Base-by-base conservation (phyloP, 306 rosid genomes). In the Sechiopsis laciniata region DNA sequence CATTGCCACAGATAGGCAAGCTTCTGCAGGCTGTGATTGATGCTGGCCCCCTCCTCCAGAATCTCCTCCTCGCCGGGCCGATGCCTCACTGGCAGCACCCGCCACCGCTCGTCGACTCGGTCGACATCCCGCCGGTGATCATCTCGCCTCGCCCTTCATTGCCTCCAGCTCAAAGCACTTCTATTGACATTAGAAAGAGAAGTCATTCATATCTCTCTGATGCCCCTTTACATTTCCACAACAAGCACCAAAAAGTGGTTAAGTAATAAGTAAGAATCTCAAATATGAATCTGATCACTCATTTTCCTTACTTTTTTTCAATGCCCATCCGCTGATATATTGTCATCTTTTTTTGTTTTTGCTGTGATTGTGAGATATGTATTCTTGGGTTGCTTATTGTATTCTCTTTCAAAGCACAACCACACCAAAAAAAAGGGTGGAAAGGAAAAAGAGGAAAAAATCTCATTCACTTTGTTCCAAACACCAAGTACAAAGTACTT, bases 31-130 rank as follows among this genome's bases (percentile, higher is more conserved):
- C 97, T 42, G 94, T 91, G 79, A 84, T 86, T 2, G 97, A 91
- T 72, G 97, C 97, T 7, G 97, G 97, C 24, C 97, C 97, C 7
- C 83, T 91, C 59, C 80, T 91, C 40, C 94, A 89, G 57, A 87
- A 82, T 6, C 91, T 91, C 68, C 88, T 91, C 7, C 80, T 91
- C 22, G 97, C 97, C 8, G 97, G 97, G 65, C 90, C 96, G 2
- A 84, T 91, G 12, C 97, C 96, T 29, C 94, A 84, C 51, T 91
- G 97, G 97, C 91, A 91, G 64, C 94, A 91, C 74, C 97, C 96
- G 2, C 97, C 97, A 57, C 97, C 96, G 62, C 88, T 76, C 14
- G 80, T 91, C 21, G 80, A 83, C 37, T 75, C 89, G 29, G 78
- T 77, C 56, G 94, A 91, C 71, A 91, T 91, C 75, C 97, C 96